phyloP scores from a whole-genome alignment of 768 basidiomycete genomes.

The Ramaria sp. region DNA sequence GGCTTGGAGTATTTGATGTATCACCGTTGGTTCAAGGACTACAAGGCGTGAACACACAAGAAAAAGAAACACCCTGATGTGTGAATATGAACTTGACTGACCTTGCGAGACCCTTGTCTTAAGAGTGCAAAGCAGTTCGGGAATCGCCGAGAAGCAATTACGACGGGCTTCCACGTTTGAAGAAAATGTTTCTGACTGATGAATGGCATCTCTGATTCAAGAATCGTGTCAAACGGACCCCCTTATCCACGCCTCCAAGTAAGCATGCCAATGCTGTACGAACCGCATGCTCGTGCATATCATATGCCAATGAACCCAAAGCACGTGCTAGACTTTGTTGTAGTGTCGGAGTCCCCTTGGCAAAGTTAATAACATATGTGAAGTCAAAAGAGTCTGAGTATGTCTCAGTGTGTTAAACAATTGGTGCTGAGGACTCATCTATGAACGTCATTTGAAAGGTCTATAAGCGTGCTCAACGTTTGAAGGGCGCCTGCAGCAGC shows the following conservation, averaged over 20 bases:
- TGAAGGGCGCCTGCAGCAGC: constrained; percentile 64
- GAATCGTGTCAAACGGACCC: constrained; percentile 29
- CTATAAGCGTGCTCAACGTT: constrained; percentile 54
- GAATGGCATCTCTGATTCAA: constrained; percentile 16
- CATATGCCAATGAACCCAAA: constrained; percentile 61
- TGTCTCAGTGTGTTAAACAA: neutral
- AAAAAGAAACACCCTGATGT: neutral
- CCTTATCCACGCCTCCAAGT: constrained; percentile 44
- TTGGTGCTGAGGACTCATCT: constrained; percentile 49
- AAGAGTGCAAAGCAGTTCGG: constrained; percentile 32
- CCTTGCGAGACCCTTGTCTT: constrained; percentile 32
- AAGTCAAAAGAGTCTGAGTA: constrained; percentile 7
- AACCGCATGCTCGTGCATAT: constrained; percentile 41
- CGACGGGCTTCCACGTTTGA: constrained; percentile 48
- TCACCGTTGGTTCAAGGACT: constrained; percentile 40
- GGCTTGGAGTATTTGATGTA: constrained; percentile 41
- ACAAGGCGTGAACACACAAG: constrained; percentile 8
- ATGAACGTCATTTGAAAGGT: constrained; percentile 50
- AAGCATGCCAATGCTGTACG: constrained; percentile 46
- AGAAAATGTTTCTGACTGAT: constrained; percentile 22
- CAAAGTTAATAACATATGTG: constrained; percentile 60
- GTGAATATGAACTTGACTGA: constrained; percentile 22
- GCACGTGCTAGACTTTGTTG: constrained; percentile 69
- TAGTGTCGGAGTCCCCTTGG: constrained; percentile 34
- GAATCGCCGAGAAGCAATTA: constrained; percentile 40